Conservation (phyloP, 345 rosid genomes). For the Brassica napus region Da-Ae NC_063443.1:12866001-12866500, state of each 20-base stretch:
- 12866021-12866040: constrained; percentile 31
- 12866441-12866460: constrained; percentile 57
- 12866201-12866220: background rate
- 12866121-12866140: constrained; percentile 76
- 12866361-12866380: constrained; percentile 52
- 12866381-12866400: constrained; percentile 70
- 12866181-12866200: background rate
- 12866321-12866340: constrained; percentile 64
- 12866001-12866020: background rate
- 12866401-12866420: constrained; percentile 74
- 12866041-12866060: constrained; percentile 59
- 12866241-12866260: constrained; percentile 71
- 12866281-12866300: constrained; percentile 72
- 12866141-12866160: constrained; percentile 58
- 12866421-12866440: constrained; percentile 48
- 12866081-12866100: constrained; percentile 53
- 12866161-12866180: background rate
- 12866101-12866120: constrained; percentile 67
- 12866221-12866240: background rate
- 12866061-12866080: constrained; percentile 58
- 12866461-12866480: constrained; percentile 56
- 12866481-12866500: constrained; percentile 68
- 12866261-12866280: constrained; percentile 83
- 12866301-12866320: constrained; percentile 66
- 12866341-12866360: constrained; percentile 73